A percentile compares a stretch with the other conserved stretches of the same genome.
These are phyloP conservation scores for Sporisorium exsertum DNA, from an alignment of 1,284 basidiomycete species.

Conservation along the genomic window DNA sequence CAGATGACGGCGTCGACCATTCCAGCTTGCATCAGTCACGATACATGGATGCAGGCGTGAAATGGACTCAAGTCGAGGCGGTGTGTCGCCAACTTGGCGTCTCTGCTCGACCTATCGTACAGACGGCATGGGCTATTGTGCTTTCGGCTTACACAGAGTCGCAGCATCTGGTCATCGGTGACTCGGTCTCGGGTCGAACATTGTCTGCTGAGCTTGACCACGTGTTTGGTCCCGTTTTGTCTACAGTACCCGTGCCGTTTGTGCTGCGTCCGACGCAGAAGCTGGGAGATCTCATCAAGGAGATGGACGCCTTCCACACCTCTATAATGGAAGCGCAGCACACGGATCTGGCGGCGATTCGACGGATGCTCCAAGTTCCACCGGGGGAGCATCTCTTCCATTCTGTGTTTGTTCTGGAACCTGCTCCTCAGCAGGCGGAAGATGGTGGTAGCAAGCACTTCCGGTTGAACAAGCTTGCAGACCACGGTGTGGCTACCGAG, in stretches of 20 bases:
- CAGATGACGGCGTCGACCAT: constrained; percentile 5
- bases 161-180: constrained; percentile 60
- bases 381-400: constrained; percentile 61
- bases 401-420: constrained; percentile 67
- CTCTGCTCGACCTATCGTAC: constrained; percentile 67
- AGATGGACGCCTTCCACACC: constrained; percentile 48
- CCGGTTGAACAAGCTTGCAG: constrained; percentile 30
- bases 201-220: constrained; percentile 46
- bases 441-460: constrained; percentile 12
- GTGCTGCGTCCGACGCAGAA: constrained; percentile 22
- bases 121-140: constrained; percentile 67
- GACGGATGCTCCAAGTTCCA: constrained; percentile 55
- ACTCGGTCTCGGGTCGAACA: constrained; percentile 60
- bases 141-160: constrained; percentile 64
- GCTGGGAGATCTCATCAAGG: constrained; percentile 40
- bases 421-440: constrained; percentile 15
- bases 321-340: constrained; percentile 50
- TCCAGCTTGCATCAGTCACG: constrained; percentile 31
- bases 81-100: constrained; percentile 51
- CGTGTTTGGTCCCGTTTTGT: constrained; percentile 62
- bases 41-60: constrained; percentile 22
- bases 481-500: constrained; percentile 62
- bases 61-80: constrained; percentile 47
- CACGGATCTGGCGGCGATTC: constrained; percentile 55
- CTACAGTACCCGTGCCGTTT: constrained; percentile 64